Conservation (phyloP, 768 basidiomycete genomes). For the Kwoniella dendrophila region DNA sequence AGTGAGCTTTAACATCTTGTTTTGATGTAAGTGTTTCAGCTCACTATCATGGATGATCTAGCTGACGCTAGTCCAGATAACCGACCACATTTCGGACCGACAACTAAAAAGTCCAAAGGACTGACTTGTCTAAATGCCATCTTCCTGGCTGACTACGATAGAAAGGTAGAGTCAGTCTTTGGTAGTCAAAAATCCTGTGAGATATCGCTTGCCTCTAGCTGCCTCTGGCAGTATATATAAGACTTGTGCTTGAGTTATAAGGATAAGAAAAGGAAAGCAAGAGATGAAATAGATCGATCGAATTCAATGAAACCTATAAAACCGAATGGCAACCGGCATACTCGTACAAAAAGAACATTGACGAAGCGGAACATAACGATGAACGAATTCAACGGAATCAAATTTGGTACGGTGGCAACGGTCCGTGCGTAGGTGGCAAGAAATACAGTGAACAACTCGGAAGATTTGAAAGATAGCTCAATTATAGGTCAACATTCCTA, state of each 20-base stretch:
- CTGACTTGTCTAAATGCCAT: constrained; percentile 1
- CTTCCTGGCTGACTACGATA: too few relatives aligned
- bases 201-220: neutral
- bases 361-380: too few relatives aligned
- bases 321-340: too few relatives aligned
- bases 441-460: too few relatives aligned
- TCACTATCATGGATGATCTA: neutral
- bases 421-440: too few relatives aligned
- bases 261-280: neutral
- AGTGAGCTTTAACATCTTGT: neutral
- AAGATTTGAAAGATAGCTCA: too few relatives aligned
- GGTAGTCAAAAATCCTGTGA: too few relatives aligned
- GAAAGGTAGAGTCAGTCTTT: too few relatives aligned
- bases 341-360: constrained; percentile 1
- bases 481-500: too few relatives aligned
- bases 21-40: neutral
- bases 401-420: neutral
- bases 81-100: neutral
- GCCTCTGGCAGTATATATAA: neutral
- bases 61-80: neutral
- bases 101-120: neutral
- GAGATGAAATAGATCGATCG: constrained; percentile 3
- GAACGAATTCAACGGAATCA: constrained; percentile 7
- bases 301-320: neutral
- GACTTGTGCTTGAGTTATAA: neutral